Evolutionary conservation across 768 basidiomycete genomes (phyloP).

Genomic region (Leccinum disarticulatum): DNA sequence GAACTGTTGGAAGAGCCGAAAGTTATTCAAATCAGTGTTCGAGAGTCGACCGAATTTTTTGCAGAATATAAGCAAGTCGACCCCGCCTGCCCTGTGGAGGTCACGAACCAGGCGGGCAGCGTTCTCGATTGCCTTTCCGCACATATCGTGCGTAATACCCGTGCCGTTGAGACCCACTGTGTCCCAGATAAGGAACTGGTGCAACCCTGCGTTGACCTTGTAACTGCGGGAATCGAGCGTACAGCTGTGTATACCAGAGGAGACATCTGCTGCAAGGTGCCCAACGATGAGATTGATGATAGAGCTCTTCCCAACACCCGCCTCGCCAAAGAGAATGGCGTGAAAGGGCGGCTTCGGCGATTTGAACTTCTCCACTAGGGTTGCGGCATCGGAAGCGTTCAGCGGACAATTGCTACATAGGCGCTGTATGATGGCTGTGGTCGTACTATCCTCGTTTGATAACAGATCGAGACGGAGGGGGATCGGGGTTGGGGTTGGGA

Average conservation of each 20-base stretch:
- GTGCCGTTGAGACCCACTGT: constrained; percentile 32
- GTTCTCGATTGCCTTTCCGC: constrained; percentile 23
- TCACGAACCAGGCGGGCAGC: constrained; percentile 31
- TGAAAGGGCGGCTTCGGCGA: constrained; percentile 22
- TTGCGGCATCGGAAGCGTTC: constrained; percentile 9
- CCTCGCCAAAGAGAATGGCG: constrained; percentile 41
- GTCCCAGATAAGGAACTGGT: constrained; percentile 32
- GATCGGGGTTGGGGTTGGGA: constrained; percentile 7
- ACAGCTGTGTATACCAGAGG: constrained; percentile 29
- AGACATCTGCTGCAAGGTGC: constrained; percentile 21
- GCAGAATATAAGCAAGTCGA: constrained; percentile 41
- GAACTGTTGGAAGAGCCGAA: constrained; percentile 37
- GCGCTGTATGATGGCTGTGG: constrained; percentile 2
- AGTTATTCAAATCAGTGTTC: constrained; percentile 29
- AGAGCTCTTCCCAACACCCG: constrained; percentile 42
- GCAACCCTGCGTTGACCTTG: constrained; percentile 17
- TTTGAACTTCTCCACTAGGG: constrained; percentile 14
- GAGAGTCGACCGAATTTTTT: constrained; percentile 33
- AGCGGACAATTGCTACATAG: constrained; percentile 16
- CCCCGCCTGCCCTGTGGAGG: constrained; percentile 31
- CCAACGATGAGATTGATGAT: constrained; percentile 41
- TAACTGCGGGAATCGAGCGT: constrained; percentile 34
- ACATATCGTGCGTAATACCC: constrained; percentile 3
- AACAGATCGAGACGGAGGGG: constrained; percentile 19
- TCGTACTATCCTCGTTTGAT: constrained; percentile 1